Evolutionary conservation across 768 basidiomycete species (phyloP), one percentile per base, ranked within the genome.

Genomic region (Suillus fuscotomentosus): DNA sequence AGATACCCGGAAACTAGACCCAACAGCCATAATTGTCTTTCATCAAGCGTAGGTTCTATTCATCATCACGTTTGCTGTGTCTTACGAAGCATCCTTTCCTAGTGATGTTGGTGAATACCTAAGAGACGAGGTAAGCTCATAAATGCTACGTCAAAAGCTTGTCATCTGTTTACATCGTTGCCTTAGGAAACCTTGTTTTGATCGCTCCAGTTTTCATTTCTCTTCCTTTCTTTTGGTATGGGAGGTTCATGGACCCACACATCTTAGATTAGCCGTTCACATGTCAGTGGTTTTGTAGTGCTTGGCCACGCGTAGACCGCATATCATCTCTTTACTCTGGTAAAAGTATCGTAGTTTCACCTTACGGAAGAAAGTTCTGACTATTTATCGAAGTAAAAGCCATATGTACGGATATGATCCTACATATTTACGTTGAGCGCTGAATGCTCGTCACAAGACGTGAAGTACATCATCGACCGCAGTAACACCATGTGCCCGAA

Each of bases 81-180:
- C 53, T 63, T 53, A 11, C 64, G 60, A 27, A 17, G 36, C 60
- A 50, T 60, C 57, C 71, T 47, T 66, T 61, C 38, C 53, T 72
- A 97, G 95, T 56, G 97, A 99, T 77, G 94, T 99, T 27, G 97
- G 97, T 63, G 97, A 99, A 81, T 99, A 99, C 75, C 80, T 99
- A 38, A 89, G 97, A 70, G 97, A 99, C 73, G 97, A 98, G 83
- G 96, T 93, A 65, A 71, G 80, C 71, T 27, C 45, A 64, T 24
- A 20, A 8, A 13, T 27, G 66, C 17, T 41, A 59, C 55, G 55
- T 24, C 11, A 3, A 59, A 31, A n/a, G 39, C 31, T 31, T 60
- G 31, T 67, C 51, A 63, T 60, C 50, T 56, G 38, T 68, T 76
- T 47, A 74, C 45, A 51, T 63, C 41, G 45, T 63, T 7, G 61